These are phyloP conservation scores for Austroboletus festivus DNA, from an alignment of 768 basidiomycete genomes.

Conservation along the genomic window DNA sequence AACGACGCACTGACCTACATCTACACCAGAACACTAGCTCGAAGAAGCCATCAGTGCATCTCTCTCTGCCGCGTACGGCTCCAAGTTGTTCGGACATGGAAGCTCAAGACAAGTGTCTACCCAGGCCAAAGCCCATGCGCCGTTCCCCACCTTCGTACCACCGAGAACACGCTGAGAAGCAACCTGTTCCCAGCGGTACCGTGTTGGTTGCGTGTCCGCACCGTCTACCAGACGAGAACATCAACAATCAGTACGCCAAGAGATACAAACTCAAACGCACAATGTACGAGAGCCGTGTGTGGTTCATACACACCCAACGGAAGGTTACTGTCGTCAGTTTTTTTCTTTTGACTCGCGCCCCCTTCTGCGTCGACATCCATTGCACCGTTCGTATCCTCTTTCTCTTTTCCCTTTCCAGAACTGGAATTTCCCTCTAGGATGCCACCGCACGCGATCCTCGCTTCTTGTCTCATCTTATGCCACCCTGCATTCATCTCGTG, in stretches of 20 bases:
- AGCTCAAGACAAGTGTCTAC: slow-evolving; percentile 55
- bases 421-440: slow-evolving; percentile 34
- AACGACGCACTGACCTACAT: neutral
- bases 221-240: slow-evolving; percentile 49
- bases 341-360: slow-evolving; percentile 24
- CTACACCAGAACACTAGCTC: slow-evolving; percentile 8
- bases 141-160: slow-evolving; percentile 71
- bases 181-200: slow-evolving; percentile 55
- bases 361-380: slow-evolving; percentile 31
- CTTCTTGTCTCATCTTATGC: slow-evolving; percentile 54
- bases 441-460: slow-evolving; percentile 51
- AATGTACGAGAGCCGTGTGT: slow-evolving; percentile 71
- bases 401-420: slow-evolving; percentile 32
- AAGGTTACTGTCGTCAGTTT: slow-evolving; percentile 32
- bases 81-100: slow-evolving; percentile 18
- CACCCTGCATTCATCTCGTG: slow-evolving; percentile 63
- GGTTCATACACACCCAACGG: slow-evolving; percentile 80
- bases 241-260: slow-evolving; percentile 2
- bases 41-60: slow-evolving; percentile 13
- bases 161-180: slow-evolving; percentile 56
- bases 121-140: slow-evolving; percentile 80
- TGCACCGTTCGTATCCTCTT: slow-evolving; percentile 28
- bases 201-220: slow-evolving; percentile 72
- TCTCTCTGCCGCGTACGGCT: slow-evolving; percentile 20
- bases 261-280: slow-evolving; percentile 41